Conservation (phyloP, 495 filamentous ascomycete genomes). For the Penicillium bialowiezense region DNA sequence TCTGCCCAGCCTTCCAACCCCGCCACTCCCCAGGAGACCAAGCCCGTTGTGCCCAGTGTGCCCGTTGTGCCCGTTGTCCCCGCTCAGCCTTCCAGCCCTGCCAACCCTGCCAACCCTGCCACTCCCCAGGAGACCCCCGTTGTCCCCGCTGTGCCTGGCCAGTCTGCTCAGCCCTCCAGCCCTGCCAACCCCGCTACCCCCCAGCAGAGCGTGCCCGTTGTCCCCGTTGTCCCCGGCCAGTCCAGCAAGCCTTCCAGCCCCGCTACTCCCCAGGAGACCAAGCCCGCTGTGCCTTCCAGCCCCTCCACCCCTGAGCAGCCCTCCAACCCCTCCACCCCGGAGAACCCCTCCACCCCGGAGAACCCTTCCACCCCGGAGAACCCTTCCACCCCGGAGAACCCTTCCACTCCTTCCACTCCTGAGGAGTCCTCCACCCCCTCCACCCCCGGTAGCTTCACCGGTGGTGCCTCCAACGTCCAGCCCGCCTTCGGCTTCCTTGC, state of each 20-base stretch:
- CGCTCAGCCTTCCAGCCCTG: not conserved
- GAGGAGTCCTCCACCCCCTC: constrained; percentile 8
- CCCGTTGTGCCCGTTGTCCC: constrained; percentile 5
- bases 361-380: constrained; percentile 8
- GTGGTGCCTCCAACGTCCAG: constrained; percentile 34
- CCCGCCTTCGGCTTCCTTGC: constrained; percentile 37
- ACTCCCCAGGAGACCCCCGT: too few species aligned
- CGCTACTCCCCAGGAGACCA: not conserved
- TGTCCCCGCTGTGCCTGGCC: not conserved
- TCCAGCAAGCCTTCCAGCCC: constrained; percentile 2
- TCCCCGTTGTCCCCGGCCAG: too few species aligned
- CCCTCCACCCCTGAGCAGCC: not conserved
- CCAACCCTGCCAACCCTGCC: constrained; percentile 1
- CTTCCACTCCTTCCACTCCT: constrained; percentile 16
- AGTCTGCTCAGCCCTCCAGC: not conserved
- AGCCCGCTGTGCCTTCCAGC: too few species aligned
- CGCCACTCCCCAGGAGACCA: not conserved
- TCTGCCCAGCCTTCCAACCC: not conserved
- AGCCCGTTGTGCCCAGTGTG: constrained; percentile 11
- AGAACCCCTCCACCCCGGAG: not conserved
- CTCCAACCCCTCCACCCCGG: not conserved
- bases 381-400: constrained; percentile 4
- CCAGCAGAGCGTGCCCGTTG: not conserved
- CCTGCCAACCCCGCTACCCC: constrained; percentile 1
- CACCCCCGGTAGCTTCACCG: constrained; percentile 24